Conservation (phyloP, 2,329 filamentous ascomycete genomes). For the Neonectria hederae region DNA sequence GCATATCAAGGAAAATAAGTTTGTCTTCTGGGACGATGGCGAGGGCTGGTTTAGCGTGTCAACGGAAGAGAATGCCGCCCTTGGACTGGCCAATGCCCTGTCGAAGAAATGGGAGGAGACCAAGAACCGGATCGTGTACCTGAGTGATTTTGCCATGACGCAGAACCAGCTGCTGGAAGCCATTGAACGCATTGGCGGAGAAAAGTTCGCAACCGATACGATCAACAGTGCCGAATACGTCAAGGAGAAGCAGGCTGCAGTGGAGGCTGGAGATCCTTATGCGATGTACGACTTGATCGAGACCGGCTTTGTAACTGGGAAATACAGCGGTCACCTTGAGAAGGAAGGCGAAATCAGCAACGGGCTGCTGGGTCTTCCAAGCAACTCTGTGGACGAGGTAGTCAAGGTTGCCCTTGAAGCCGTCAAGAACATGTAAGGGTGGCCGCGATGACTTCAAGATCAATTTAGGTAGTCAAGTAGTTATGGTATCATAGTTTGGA, state of each 20-base stretch:
- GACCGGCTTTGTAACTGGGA: conserved; percentile 45
- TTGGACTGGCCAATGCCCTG: conserved; percentile 42
- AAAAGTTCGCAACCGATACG: conserved; percentile 46
- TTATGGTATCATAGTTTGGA: no score
- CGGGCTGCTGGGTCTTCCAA: conserved; percentile 41
- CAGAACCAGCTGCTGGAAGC: conserved; percentile 53
- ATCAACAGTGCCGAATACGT: conserved; percentile 42
- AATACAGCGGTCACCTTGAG: conserved; percentile 46
- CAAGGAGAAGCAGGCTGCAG: conserved; percentile 42
- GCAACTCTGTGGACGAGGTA: conserved; percentile 25
- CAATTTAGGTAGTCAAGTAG: no score
- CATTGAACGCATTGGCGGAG: conserved; percentile 59
- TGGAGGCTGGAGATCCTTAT: conserved; percentile 33
- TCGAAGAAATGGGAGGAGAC: conserved; percentile 43
- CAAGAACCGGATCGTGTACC: conserved; percentile 44
- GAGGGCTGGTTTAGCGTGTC: conserved; percentile 46
- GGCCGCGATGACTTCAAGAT: no score
- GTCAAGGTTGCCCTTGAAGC: conserved; percentile 23
- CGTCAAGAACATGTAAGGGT: background rate
- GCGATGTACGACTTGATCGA: conserved; percentile 45
- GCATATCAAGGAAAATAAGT: conserved; percentile 9
- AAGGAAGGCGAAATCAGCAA: conserved; percentile 47
- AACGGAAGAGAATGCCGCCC: conserved; percentile 48
- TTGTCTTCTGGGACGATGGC: conserved; percentile 46
- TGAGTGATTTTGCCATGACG: conserved; percentile 47